Base-by-base conservation (phyloP, 805 yeast species). In the Komagataella pseudopastoris region DNA sequence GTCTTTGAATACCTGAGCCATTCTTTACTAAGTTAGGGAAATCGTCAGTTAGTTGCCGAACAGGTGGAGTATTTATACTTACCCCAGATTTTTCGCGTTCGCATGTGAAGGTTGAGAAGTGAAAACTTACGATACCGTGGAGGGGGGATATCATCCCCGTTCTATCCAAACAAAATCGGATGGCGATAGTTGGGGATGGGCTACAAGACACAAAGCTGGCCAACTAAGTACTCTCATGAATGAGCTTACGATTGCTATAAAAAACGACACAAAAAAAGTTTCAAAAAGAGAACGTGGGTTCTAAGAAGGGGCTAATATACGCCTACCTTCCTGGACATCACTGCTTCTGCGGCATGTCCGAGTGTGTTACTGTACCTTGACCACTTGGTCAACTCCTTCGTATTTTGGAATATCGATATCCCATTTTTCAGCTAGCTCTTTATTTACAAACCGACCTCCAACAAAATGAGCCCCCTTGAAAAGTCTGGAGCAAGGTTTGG, bases 391-490 rank as follows among this genome's bases (percentile, higher is more conserved):
- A 3, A 67, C 68, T 0, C 80, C 83, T 30, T 70, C 67, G 58
- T 82, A 85, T 2, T 72, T 60, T 16, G 86, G 86, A 3, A 78
- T 78, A 23, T 78, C 80, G 53, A 93, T 81, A 1, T 77, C 85
- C 71, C 84, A 88, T 62, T 82, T 81, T 30, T 71, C 65, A 0
- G 96, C 96, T 57, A 93, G 75, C 7, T 66, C 70, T 12, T 65
- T 60, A 48, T 81, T 77, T 16, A 93, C 78, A 60, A 93, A 93
- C 50, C 99, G 70, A 2, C 99, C 99, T 1, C 99, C 99, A 44
- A 90, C 74, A 64, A 78, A 93, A 63, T 91, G 99, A 4, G 71
- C 64, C 1, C 75, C 71, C 6, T 65, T 61, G 14, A 23, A 50
- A 1, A 18, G 23, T 8, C 23, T 20, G 1, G 95, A 80, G 51